Base-by-base conservation (phyloP, 768 basidiomycete genomes). In the Auricularia heimuer region DNA sequence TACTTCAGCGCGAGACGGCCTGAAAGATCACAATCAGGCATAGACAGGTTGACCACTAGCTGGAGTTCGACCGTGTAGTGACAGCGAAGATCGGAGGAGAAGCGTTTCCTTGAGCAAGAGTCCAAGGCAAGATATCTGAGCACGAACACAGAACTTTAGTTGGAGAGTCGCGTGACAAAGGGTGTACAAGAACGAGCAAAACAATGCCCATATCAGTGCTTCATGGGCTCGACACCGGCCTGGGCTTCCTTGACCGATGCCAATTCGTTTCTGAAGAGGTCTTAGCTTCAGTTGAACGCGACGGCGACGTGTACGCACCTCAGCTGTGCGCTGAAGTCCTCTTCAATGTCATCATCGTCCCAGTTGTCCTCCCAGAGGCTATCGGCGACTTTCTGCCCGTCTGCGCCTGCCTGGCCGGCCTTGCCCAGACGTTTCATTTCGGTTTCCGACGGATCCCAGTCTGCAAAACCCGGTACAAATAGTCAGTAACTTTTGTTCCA, bases 361-460 rank as follows among this genome's bases (percentile, higher is more conserved):
- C 97, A 99, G 74, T 98, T 98, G 70, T 98, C 97, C 79, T 99
- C 97, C 97, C 97, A 99, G 11, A 99, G 79, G 71, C 94, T 92
- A 75, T 97, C 88, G 18, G 90, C 90, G 51, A 88, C 88, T 39
- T 88, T 88, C 70, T 86, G 56, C 7, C 56, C 56, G 34, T 34
- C 87, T 3, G 88, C 90, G 12, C 81, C 85, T 3, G 89, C 89
- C 2, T 89, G 87, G 3, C 86, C 83, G 2, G 85, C 81, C 21
- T 88, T 88, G 51, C 83, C 85, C 56, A 93, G 77, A 72, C 92
- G 89, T 14, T 88, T 88, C 33, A 94, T 76, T 74, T 92, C 88
- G 2, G 92, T 94, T 70, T 91, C 81, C 0, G 88, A 85, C 72
- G 93, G 90, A 62, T 93, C 88, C 92, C 92, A 94, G 70, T 94